These are phyloP conservation scores for Lachnellula arida DNA, from an alignment of 2,329 filamentous ascomycete genomes.

Conservation along the genomic window DNA sequence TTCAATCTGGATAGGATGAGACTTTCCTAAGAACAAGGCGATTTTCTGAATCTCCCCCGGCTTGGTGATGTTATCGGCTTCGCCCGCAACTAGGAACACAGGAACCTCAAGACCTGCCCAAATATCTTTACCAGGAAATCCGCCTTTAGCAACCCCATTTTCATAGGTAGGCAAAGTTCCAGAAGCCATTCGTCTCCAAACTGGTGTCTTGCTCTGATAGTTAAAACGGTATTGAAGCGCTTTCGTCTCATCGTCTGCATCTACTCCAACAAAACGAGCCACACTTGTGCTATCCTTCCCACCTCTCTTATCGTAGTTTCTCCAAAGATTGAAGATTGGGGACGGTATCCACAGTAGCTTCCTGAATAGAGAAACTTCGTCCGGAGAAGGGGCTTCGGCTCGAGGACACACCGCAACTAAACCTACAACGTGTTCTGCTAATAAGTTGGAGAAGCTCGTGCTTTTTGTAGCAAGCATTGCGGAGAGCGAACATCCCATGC, in stretches of 20 bases:
- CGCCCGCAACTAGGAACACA: slow-evolving; percentile 73
- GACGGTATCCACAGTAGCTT: slow-evolving; percentile 64
- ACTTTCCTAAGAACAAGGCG: slow-evolving; percentile 36
- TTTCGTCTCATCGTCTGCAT: slow-evolving; percentile 61
- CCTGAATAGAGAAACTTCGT: slow-evolving; percentile 47
- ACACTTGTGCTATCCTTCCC: slow-evolving; percentile 77
- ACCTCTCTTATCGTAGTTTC: slow-evolving; percentile 73
- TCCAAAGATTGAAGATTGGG: slow-evolving; percentile 69
- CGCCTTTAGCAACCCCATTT: slow-evolving; percentile 49
- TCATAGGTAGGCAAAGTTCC: slow-evolving; percentile 62
- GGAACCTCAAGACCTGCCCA: slow-evolving; percentile 73
- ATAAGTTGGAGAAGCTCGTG: slow-evolving; percentile 45
- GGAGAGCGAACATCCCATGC: slow-evolving; percentile 79
- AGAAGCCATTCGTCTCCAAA: slow-evolving; percentile 77
- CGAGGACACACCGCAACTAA: slow-evolving; percentile 79
- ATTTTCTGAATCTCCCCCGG: slow-evolving; percentile 67
- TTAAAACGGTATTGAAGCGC: slow-evolving; percentile 72
- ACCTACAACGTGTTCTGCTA: slow-evolving; percentile 66
- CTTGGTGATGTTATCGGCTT: slow-evolving; percentile 72
- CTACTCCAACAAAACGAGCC: slow-evolving; percentile 65
- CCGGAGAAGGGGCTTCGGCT: slow-evolving; percentile 55
- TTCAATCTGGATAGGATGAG: slow-evolving; percentile 22
- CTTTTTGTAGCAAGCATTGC: slow-evolving; percentile 58
- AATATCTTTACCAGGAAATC: slow-evolving; percentile 62
- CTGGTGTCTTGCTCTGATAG: slow-evolving; percentile 72